Evolutionary conservation across 179 eudicot genomes (phyloP).

Genomic region (Beta macrorhiza): DNA sequence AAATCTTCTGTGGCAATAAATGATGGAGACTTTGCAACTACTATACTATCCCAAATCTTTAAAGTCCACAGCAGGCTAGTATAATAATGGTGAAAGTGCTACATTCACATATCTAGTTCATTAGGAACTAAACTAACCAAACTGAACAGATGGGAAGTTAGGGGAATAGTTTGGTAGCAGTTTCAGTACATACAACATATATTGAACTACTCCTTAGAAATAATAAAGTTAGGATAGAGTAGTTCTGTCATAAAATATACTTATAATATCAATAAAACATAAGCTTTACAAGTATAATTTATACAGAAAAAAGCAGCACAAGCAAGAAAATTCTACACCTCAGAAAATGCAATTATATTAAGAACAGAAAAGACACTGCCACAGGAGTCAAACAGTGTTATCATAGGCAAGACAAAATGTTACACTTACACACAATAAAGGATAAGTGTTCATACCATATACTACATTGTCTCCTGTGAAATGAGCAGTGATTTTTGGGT

Average conservation of each 20-base stretch:
- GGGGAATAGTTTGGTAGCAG: constrained; percentile 10
- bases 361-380: constrained; percentile 25
- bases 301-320: neutral
- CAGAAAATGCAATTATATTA: neutral
- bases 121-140: constrained; percentile 35
- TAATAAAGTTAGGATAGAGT: neutral
- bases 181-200: neutral
- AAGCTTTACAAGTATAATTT: too few relatives aligned
- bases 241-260: neutral
- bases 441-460: constrained; percentile 33
- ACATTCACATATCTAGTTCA: constrained; percentile 37
- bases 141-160: constrained; percentile 23
- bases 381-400: constrained; percentile 32
- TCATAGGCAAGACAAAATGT: constrained; percentile 32
- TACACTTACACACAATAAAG: constrained; percentile 32
- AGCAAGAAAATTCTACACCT: neutral
- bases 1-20: constrained; percentile 25
- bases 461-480: constrained; percentile 33
- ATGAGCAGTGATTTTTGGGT: constrained; percentile 36
- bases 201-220: neutral
- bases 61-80: constrained; percentile 31
- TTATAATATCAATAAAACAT: neutral
- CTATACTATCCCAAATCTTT: constrained; percentile 35
- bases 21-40: constrained; percentile 55
- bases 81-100: constrained; percentile 38